Evolutionary conservation across 345 rosid genomes (phyloP), one percentile per base, ranked within the genome.

Genomic region (Syzygium grande): DNA sequence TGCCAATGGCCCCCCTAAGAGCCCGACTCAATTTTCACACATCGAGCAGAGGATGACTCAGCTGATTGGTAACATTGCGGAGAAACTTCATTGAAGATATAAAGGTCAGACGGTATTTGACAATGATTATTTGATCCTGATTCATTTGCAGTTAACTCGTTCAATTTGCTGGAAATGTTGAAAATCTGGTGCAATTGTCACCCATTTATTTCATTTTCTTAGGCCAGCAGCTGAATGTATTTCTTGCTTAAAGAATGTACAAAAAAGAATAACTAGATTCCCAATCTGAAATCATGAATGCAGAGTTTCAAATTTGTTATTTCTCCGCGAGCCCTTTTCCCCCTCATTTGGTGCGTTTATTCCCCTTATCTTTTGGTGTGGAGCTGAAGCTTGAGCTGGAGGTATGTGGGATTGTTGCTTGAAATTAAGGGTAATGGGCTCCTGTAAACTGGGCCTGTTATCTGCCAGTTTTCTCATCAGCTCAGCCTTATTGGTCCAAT

Each of bases 161-260:
- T 90, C 85, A 43, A 68, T 87, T 53, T n/a, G 52, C 84, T 89
- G 87, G 90, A 89, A 88, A 88, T 87, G 87, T 78, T 86, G 87
- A 89, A 90, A 87, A 87, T 90, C 92, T 91, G 89, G 89, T 90
- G 91, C 94, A 90, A 90, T 89, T 90, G 87, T 91, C 89, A 88
- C 90, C 51, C 19, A 86, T 88, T 88, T 86, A 88, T 87, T 91
- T 89, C 29, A 87, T 89, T 51, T 90, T 86, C 88, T 85, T 87
- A 61, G 46, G 87, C 84, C 85, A 87, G 56, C 58, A 88, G 90
- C 73, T 86, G 84, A 52, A 59, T 85, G 77, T 73, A 79, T 86
- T 90, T 78, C 51, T 89, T 85, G 85, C 87, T 89, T 52, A 87
- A 87, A 88, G 87, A 90, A 54, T 86, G 73, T 52, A 78, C 55